phyloP scores from a whole-genome alignment of 1,284 basidiomycete species.

The Vanrija pseudolonga region DNA sequence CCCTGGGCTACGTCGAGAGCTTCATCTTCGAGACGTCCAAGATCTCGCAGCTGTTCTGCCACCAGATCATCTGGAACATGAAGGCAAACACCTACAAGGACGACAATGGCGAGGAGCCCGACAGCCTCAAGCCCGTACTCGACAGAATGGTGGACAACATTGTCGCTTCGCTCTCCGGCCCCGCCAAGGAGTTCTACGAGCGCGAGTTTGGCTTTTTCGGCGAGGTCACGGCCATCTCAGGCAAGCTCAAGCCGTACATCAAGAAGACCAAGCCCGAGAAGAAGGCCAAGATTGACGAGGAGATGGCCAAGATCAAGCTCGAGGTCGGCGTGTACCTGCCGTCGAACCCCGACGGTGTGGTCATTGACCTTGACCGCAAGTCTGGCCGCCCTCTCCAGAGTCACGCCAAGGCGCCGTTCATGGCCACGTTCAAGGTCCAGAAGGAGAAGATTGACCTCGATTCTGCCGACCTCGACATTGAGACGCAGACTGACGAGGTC shows the following conservation, averaged over 20 bases:
- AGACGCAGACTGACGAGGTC: conserved; percentile 22
- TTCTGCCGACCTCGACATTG: conserved; percentile 21
- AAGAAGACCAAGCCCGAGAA: conserved; percentile 96
- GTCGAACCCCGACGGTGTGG: conserved; percentile 93
- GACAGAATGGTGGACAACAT: conserved; percentile 82
- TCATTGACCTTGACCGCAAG: conserved; percentile 94
- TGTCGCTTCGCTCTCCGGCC: conserved; percentile 81
- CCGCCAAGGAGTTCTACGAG: conserved; percentile 86
- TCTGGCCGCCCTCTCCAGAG: conserved; percentile 94
- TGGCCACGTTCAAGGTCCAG: conserved; percentile 99
- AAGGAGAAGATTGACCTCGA: conserved; percentile 64
- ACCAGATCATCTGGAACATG: conserved; percentile 99
- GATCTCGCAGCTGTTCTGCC: conserved; percentile 96
- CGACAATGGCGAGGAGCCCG: conserved; percentile 68
- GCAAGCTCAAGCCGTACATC: conserved; percentile 94
- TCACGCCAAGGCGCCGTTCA: conserved; percentile 99
- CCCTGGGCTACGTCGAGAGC: conserved; percentile 84
- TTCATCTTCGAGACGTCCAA: conserved; percentile 98
- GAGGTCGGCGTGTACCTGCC: conserved; percentile 94
- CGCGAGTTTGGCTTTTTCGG: conserved; percentile 95
- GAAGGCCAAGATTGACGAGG: conserved; percentile 97
- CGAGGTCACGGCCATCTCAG: conserved; percentile 95
- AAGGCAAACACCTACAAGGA: conserved; percentile 96
- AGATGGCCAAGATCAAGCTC: conserved; percentile 94
- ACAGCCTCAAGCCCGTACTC: conserved; percentile 91